Percentiles rank a stretch among this genome's conserved stretches.
Evolutionary conservation across 306 rosid species (phyloP).

Genomic region (Erythrophleum fordii): DNA sequence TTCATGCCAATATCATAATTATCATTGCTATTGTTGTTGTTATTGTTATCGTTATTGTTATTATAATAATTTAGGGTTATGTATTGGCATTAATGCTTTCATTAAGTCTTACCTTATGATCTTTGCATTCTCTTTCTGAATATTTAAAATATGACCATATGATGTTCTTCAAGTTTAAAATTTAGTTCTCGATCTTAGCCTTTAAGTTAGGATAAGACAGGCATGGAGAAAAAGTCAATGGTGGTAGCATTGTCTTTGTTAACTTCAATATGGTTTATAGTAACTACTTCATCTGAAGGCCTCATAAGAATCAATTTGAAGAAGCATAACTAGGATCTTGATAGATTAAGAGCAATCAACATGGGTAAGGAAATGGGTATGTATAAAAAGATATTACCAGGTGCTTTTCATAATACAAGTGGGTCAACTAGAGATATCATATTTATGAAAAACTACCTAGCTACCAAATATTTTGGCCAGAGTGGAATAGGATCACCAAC

Average conservation of each 20-base stretch:
- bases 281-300: conserved; percentile 4
- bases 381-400: not conserved
- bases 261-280: not conserved
- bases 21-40: too few species aligned
- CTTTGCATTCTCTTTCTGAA: not conserved
- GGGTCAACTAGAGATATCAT: not conserved
- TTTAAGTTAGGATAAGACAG: too few species aligned
- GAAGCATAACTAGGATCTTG: conserved; percentile 13
- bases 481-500: conserved; percentile 29
- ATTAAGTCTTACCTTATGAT: too few species aligned
- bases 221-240: conserved; percentile 9
- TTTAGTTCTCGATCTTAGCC: too few species aligned
- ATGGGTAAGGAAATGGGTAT: not conserved
- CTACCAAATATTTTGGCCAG: conserved; percentile 10
- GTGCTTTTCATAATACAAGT: too few species aligned
- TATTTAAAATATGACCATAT: not conserved
- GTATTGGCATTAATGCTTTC: too few species aligned
- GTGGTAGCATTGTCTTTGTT: not conserved
- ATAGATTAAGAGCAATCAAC: not conserved
- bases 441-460: not conserved
- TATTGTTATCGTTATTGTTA: too few species aligned
- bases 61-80: too few species aligned
- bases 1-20: too few species aligned
- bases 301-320: conserved; percentile 6
- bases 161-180: not conserved